These are phyloP conservation scores for Xylaria acuta DNA, from an alignment of 495 filamentous ascomycete genomes.

Conservation along the genomic window DNA sequence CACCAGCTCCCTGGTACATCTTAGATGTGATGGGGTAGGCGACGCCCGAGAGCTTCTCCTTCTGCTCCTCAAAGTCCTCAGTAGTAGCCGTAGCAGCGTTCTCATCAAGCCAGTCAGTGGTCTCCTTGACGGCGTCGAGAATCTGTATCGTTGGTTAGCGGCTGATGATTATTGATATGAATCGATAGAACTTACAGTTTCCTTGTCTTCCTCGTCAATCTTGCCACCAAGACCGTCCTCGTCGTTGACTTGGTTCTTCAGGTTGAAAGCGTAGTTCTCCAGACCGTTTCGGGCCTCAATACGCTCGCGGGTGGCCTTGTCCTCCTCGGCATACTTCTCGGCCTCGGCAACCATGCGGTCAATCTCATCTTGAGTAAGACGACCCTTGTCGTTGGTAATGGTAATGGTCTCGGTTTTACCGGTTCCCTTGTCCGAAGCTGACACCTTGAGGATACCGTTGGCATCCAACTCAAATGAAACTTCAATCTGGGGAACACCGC, in stretches of 20 bases:
- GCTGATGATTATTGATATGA: background rate
- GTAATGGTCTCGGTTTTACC: constrained; percentile 96
- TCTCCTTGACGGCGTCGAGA: constrained; percentile 95
- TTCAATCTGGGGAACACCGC: constrained; percentile 97
- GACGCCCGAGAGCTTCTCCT: constrained; percentile 95
- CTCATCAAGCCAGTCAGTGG: constrained; percentile 97
- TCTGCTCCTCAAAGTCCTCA: constrained; percentile 99
- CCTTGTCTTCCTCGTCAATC: constrained; percentile 99
- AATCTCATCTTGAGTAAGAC: constrained; percentile 93
- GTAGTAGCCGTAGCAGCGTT: constrained; percentile 82
- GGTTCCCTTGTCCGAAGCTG: constrained; percentile 94
- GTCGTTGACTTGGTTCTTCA: constrained; percentile 99
- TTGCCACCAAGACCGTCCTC: constrained; percentile 96
- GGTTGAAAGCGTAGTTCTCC: constrained; percentile 94
- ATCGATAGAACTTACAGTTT: constrained; percentile 66
- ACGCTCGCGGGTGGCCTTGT: constrained; percentile 94
- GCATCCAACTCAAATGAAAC: constrained; percentile 97
- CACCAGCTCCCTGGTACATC: constrained; percentile 77
- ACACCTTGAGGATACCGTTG: constrained; percentile 97
- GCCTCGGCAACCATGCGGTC: constrained; percentile 97
- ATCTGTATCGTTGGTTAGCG: constrained; percentile 59
- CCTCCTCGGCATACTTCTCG: constrained; percentile 98
- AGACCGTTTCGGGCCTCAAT: constrained; percentile 95
- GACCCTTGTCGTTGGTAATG: constrained; percentile 98
- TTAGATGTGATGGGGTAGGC: constrained; percentile 99